Evolutionary conservation across 2,329 filamentous ascomycete genomes (phyloP), one percentile per base, ranked within the genome.

Genomic region (Alternaria triticimaculans): DNA sequence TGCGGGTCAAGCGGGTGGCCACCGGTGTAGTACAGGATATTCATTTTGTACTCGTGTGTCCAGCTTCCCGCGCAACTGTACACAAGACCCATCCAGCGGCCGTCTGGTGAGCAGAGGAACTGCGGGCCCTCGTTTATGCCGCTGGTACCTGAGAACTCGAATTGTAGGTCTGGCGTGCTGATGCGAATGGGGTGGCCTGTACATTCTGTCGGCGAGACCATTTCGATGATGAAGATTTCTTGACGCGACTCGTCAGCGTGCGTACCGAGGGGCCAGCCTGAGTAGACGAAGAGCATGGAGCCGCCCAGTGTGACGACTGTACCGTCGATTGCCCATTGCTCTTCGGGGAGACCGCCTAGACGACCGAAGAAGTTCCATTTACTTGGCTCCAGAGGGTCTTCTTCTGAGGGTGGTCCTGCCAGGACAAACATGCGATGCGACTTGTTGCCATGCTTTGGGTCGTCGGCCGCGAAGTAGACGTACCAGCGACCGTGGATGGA

Each of bases 401-500:
- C 63, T 5, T 72, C 70, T 30, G 74, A 68, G 0, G 76, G 70
- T 0, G 83, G 83, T 1, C 83, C 83, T 20, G 76, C 75, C 2
- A 84, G 78, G 6, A 84, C 82, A 62, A 79, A 84, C 80, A 83
- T 84, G 21, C 83, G 73, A 69, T 84, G 83, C 0, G 77, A 78
- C 18, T 74, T 74, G 72, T 84, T 84, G 56, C 82, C 82, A n/a
- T 80, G 69, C 44, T 71, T 63, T 1, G 80, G 80, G 65, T 84
- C 72, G 20, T 78, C 80, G 15, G 78, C 81, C 4, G 77, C 83
- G 71, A 80, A 84, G 73, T 87, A 87, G 63, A 87, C 80, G 72
- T 86, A 88, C 86, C 86, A 88, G 21, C 80, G 80, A 0, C 82
- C 83, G 41, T 82, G 75, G 25, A 87, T 78, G 51, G 75, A 75